Evolutionary conservation across 495 filamentous ascomycete species (phyloP).

Genomic region (Podospora anserina): DNA sequence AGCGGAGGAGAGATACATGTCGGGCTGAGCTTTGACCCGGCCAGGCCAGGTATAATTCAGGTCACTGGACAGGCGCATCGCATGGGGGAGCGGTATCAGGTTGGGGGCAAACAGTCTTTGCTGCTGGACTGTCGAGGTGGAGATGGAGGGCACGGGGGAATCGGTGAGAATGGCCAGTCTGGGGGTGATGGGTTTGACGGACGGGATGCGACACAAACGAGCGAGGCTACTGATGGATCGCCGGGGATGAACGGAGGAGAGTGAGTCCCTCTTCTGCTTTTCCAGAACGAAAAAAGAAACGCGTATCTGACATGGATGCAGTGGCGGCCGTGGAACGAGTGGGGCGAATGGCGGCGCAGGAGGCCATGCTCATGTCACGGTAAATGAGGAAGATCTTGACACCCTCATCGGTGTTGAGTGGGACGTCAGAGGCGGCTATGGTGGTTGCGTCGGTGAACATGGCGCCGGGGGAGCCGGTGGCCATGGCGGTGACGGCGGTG

Average conservation of each 20-base stretch:
- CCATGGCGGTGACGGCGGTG: conserved; percentile 13
- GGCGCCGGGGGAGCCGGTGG: conserved; percentile 36
- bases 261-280: conserved; percentile 19
- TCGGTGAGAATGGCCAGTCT: conserved; percentile 20
- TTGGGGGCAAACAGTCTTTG: conserved; percentile 8
- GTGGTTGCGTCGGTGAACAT: conserved; percentile 28
- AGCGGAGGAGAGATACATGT: conserved; percentile 15
- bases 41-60: conserved; percentile 15
- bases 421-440: conserved; percentile 31
- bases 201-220: conserved; percentile 26
- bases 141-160: conserved; percentile 15
- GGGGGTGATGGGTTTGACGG: conserved; percentile 40
- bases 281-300: background rate
- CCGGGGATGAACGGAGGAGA: conserved; percentile 29
- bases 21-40: conserved; percentile 9
- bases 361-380: conserved; percentile 29
- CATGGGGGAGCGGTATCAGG: conserved; percentile 8
- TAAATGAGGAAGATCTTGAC: conserved; percentile 32
- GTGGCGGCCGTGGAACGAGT: conserved; percentile 19
- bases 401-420: conserved; percentile 33
- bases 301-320: conserved; percentile 4
- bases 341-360: conserved; percentile 36
- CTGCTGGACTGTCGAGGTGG: conserved; percentile 20
- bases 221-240: conserved; percentile 28
- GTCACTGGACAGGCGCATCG: conserved; percentile 6